These are phyloP conservation scores for Volvox carteri DNA, from an alignment of 163 green algal species.

Conservation along the genomic window DNA sequence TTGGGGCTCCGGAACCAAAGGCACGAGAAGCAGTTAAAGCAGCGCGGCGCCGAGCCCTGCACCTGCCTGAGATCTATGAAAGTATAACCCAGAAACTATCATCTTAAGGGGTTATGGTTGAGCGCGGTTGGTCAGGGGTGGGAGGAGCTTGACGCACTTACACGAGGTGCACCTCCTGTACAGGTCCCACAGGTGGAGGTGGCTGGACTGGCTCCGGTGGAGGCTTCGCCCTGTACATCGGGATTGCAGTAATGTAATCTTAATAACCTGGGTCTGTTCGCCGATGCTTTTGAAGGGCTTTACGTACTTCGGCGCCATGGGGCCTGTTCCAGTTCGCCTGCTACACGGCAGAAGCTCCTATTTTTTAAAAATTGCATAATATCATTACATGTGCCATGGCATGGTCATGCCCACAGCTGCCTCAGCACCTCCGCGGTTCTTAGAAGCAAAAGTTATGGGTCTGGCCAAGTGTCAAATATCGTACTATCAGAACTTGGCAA, in stretches of 20 bases:
- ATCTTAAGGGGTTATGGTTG: no score
- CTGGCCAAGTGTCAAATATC: no score
- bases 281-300: no score
- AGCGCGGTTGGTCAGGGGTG: no score
- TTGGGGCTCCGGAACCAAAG: no score
- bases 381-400: background rate
- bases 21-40: no score
- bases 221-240: constrained; percentile 12
- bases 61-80: no score
- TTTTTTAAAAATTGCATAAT: background rate
- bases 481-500: no score
- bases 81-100: no score
- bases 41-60: no score
- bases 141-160: no score
- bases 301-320: constrained; percentile 42
- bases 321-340: background rate
- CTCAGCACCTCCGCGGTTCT: background rate
- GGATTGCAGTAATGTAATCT: background rate
- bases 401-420: background rate
- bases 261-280: background rate
- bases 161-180: constrained; percentile 46
- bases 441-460: constrained; percentile 33
- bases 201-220: background rate
- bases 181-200: constrained; percentile 1
- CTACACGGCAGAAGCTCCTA: background rate